Evolutionary conservation across 345 rosid genomes (phyloP).

Genomic region (Isatis tinctoria): DNA sequence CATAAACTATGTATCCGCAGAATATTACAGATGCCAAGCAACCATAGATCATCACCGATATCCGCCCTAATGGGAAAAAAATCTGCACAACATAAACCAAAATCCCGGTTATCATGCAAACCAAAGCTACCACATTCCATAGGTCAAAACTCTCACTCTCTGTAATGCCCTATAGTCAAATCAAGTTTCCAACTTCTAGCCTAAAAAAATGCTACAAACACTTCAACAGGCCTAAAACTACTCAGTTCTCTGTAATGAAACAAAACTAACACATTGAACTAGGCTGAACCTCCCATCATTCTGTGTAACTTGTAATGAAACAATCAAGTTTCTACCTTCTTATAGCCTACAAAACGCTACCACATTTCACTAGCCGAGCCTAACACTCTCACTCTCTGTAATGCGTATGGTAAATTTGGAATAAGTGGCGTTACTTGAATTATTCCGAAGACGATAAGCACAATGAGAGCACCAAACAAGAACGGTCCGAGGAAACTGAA

Average conservation of each 20-base stretch:
- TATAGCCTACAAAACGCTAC: background rate
- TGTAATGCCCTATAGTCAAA: background rate
- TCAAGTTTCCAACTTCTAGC: background rate
- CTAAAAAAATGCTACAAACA: background rate
- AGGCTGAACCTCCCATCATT: background rate
- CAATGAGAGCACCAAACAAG: conserved; percentile 52
- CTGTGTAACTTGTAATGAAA: background rate
- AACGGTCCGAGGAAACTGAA: conserved; percentile 80
- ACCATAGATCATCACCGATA: conserved; percentile 72
- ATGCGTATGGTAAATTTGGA: background rate
- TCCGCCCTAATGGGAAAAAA: conserved; percentile 55
- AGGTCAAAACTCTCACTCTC: background rate
- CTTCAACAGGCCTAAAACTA: background rate
- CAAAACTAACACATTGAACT: background rate
- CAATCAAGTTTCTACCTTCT: background rate
- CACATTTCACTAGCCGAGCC: background rate
- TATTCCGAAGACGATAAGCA: conserved; percentile 16
- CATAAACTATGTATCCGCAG: conserved; percentile 73
- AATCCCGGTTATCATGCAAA: conserved; percentile 11
- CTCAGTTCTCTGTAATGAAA: background rate
- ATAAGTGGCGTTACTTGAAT: conserved; percentile 8
- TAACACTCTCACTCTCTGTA: background rate
- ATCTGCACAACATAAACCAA: conserved; percentile 38
- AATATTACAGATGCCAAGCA: conserved; percentile 65
- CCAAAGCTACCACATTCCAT: background rate